These are phyloP conservation scores for Volvariella surrecta DNA, from an alignment of 1,284 basidiomycete genomes.

Conservation along the genomic window DNA sequence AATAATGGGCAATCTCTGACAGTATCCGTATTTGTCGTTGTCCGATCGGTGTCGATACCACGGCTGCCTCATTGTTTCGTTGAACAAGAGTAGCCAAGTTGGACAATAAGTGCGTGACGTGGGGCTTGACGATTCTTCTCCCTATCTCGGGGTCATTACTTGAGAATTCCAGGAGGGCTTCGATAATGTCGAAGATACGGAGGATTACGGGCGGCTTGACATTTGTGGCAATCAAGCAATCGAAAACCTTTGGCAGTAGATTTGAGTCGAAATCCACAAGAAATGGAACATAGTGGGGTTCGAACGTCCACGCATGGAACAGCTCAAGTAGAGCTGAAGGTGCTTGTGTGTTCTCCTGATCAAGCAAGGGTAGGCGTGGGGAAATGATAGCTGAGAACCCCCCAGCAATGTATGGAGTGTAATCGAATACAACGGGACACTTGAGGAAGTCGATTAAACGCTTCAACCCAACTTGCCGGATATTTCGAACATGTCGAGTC, in stretches of 20 bases:
- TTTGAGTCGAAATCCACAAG: conserved; percentile 66
- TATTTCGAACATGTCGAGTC: conserved; percentile 43
- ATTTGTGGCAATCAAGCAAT: conserved; percentile 73
- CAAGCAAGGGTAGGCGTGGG: conserved; percentile 71
- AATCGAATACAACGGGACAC: conserved; percentile 66
- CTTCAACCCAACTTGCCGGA: conserved; percentile 82
- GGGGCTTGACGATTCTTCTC: conserved; percentile 60
- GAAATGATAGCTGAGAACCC: conserved; percentile 74
- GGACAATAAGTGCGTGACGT: conserved; percentile 69
- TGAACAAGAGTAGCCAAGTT: conserved; percentile 72
- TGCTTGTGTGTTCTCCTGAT: conserved; percentile 86
- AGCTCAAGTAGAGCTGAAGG: conserved; percentile 88
- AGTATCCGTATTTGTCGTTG: conserved; percentile 82
- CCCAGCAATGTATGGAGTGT: conserved; percentile 57
- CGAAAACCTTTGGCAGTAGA: conserved; percentile 73
- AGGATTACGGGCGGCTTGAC: conserved; percentile 84
- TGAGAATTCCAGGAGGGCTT: conserved; percentile 60
- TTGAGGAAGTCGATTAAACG: conserved; percentile 88
- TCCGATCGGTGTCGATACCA: conserved; percentile 63
- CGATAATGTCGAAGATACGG: conserved; percentile 83
- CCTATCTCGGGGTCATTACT: conserved; percentile 40
- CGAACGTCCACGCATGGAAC: conserved; percentile 72
- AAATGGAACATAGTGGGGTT: conserved; percentile 48
- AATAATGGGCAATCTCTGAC: conserved; percentile 72
- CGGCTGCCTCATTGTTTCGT: conserved; percentile 45